Percentiles rank a stretch among this genome's conserved stretches.
These are phyloP conservation scores for Cyberlindnera sargentensis DNA, from an alignment of 805 yeast species.

Conservation along the genomic window DNA sequence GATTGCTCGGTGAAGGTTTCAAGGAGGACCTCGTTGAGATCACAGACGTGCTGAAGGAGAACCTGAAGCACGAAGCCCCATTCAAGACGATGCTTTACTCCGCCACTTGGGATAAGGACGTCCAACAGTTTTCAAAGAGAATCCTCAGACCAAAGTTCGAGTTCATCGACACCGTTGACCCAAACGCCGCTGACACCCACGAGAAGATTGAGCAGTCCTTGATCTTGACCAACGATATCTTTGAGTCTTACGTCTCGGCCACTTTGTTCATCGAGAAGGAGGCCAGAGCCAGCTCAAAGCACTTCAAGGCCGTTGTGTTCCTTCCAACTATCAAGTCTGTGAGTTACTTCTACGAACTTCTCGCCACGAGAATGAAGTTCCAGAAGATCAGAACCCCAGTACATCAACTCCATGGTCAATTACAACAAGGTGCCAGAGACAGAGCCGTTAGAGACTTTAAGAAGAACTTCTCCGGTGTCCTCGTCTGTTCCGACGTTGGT, in stretches of 20 bases:
- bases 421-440: conserved; percentile 65
- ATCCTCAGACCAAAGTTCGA: conserved; percentile 50
- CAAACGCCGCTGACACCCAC: conserved; percentile 69
- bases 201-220: conserved; percentile 69
- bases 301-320: conserved; percentile 77
- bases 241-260: conserved; percentile 55
- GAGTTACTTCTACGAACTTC: conserved; percentile 34
- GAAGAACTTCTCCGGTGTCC: conserved; percentile 40
- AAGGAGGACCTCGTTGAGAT: conserved; percentile 56
- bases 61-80: conserved; percentile 26
- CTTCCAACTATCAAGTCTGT: conserved; percentile 71
- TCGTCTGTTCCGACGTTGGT: conserved; percentile 87
- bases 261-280: conserved; percentile 39
- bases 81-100: conserved; percentile 74
- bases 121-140: conserved; percentile 54
- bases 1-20: conserved; percentile 77
- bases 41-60: conserved; percentile 37
- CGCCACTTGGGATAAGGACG: conserved; percentile 76
- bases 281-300: conserved; percentile 25
- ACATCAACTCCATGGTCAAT: conserved; percentile 60
- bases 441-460: conserved; percentile 49
- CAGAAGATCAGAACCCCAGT: conserved; percentile 25
- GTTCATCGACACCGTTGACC: conserved; percentile 68
- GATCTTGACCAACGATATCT: conserved; percentile 45
- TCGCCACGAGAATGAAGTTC: conserved; percentile 13